phyloP scores from a whole-genome alignment of 2,329 filamentous ascomycete species.

The Fusarium solani-melongenae region DNA sequence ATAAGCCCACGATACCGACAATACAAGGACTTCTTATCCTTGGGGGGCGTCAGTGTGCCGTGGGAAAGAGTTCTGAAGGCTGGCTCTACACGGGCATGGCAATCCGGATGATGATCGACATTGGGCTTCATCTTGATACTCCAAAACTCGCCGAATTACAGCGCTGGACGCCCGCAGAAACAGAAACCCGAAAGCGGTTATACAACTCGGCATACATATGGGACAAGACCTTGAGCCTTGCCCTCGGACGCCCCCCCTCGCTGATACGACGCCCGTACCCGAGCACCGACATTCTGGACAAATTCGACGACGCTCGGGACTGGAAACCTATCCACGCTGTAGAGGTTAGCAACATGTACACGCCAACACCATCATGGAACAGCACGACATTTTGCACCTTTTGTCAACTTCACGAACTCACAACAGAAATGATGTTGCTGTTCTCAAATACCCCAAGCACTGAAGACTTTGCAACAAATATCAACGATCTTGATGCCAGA shows the following conservation, averaged over 20 bases:
- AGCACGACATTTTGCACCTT: background rate
- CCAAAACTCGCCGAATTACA: constrained; percentile 19
- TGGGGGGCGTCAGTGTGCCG: constrained; percentile 33
- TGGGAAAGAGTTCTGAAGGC: constrained; percentile 32
- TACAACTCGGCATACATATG: constrained; percentile 38
- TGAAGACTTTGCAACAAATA: background rate
- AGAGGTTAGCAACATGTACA: background rate
- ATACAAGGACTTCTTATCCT: constrained; percentile 28
- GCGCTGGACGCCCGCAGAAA: constrained; percentile 32
- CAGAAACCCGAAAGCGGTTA: constrained; percentile 31
- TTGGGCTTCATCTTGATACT: constrained; percentile 35
- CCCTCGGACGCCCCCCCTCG: constrained; percentile 22
- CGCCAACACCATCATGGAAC: background rate
- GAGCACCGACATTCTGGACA: background rate
- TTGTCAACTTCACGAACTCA: background rate
- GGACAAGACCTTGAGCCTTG: constrained; percentile 38
- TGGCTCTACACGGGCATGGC: constrained; percentile 40
- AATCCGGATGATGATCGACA: constrained; percentile 35
- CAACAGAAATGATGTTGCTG: background rate
- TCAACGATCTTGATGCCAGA: background rate
- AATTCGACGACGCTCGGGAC: background rate
- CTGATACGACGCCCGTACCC: constrained; percentile 7
- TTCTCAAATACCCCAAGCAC: background rate
- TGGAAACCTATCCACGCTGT: background rate
- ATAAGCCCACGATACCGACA: background rate